Evolutionary conservation across 192 early-diverging fungal species (phyloP).

Genomic region (Backusella parvicylindrica): DNA sequence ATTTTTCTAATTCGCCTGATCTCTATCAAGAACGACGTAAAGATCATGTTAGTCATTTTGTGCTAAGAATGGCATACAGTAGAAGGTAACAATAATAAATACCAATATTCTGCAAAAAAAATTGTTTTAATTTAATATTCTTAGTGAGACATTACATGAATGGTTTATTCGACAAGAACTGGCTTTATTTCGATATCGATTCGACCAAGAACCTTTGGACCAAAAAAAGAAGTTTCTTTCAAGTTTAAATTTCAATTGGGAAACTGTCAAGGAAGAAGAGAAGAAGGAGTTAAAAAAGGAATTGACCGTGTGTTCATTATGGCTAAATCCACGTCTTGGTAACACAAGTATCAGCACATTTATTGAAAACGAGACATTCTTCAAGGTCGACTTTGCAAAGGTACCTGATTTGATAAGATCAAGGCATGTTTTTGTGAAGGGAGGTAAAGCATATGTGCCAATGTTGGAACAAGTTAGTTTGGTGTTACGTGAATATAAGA

Average conservation of each 20-base stretch:
- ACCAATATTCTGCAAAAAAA: too few relatives aligned
- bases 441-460: constrained; percentile 72
- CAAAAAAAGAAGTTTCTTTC: constrained; percentile 56
- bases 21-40: constrained; percentile 64
- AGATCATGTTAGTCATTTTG: constrained; percentile 82
- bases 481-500: constrained; percentile 72
- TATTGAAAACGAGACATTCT: constrained; percentile 40
- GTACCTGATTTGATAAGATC: constrained; percentile 60
- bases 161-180: constrained; percentile 77
- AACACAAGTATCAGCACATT: not conserved
- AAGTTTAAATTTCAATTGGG: constrained; percentile 45
- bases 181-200: constrained; percentile 58
- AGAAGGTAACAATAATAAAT: too few relatives aligned
- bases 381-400: constrained; percentile 67
- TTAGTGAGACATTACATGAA: constrained; percentile 62
- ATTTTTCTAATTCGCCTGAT: constrained; percentile 40
- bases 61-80: constrained; percentile 73
- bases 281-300: constrained; percentile 22
- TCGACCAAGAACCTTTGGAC: constrained; percentile 33
- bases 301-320: constrained; percentile 12
- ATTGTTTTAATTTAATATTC: too few relatives aligned
- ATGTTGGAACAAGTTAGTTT: constrained; percentile 66
- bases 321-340: not conserved
- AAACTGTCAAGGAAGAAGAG: constrained; percentile 33
- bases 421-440: constrained; percentile 57